These are phyloP conservation scores for Volvariella surrecta DNA, from an alignment of 1,284 basidiomycete species.

Conservation along the genomic window DNA sequence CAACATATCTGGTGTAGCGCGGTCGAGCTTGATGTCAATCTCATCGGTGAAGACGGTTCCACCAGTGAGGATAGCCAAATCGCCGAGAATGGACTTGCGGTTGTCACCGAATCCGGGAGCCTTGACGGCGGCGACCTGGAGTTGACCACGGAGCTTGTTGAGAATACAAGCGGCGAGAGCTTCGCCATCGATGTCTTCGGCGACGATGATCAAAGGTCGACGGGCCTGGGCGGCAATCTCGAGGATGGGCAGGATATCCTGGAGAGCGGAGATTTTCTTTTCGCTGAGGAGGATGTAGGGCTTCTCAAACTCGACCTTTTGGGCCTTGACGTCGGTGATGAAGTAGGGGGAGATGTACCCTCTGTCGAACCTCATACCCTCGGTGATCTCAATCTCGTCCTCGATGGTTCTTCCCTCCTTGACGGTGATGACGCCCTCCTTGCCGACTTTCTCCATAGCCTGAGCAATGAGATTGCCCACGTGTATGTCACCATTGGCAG, in stretches of 20 bases:
- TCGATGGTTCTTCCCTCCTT: slow-evolving; percentile 98
- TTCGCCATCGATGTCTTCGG: slow-evolving; percentile 97
- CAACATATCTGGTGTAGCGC: slow-evolving; percentile 83
- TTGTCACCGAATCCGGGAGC: slow-evolving; percentile 99
- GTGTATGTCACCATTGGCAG: slow-evolving; percentile 93
- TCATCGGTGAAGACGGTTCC: slow-evolving; percentile 98
- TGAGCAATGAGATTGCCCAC: slow-evolving; percentile 96
- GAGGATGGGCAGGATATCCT: slow-evolving; percentile 93
- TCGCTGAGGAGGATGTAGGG: slow-evolving; percentile 90
- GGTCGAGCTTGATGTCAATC: slow-evolving; percentile 96
- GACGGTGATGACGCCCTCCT: slow-evolving; percentile 99
- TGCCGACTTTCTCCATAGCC: slow-evolving; percentile 99
- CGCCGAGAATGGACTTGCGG: slow-evolving; percentile 96
- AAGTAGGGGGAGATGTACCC: slow-evolving; percentile 99
- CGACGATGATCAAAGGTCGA: slow-evolving; percentile 92
- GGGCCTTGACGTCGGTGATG: slow-evolving; percentile 96
- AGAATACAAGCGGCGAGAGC: slow-evolving; percentile 95
- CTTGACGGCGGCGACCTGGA: slow-evolving; percentile 90
- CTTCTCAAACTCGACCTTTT: slow-evolving; percentile 97
- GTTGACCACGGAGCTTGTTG: slow-evolving; percentile 97
- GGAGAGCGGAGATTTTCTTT: slow-evolving; percentile 96
- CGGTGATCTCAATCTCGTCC: slow-evolving; percentile 98
- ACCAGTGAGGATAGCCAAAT: slow-evolving; percentile 94
- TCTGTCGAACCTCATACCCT: slow-evolving; percentile 99
- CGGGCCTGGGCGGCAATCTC: slow-evolving; percentile 89